These are phyloP conservation scores for carrot (Daucus carota) DNA, from an alignment of 129 eudicot species.

Conservation along the genomic window DNA sequence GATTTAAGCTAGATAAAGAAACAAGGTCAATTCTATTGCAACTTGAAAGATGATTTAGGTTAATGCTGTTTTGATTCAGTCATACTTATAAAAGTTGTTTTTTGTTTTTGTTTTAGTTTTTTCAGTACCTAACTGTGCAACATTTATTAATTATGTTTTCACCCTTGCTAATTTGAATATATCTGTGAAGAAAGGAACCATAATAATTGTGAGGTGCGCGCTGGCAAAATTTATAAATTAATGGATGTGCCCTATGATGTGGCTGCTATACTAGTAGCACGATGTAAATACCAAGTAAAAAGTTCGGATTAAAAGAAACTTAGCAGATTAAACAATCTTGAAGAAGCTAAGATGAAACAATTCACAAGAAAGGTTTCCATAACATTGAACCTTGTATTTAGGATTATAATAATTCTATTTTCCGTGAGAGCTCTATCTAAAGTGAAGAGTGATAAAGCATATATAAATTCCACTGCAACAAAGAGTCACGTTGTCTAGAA, in stretches of 20 bases:
- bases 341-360: too few relatives aligned
- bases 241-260: background rate
- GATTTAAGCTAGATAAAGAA: conserved; percentile 49
- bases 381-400: too few relatives aligned
- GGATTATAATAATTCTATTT: too few relatives aligned
- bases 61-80: background rate
- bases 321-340: too few relatives aligned
- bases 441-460: too few relatives aligned
- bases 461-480: too few relatives aligned
- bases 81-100: background rate
- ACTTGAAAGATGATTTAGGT: conserved; percentile 23
- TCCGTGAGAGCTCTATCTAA: too few relatives aligned
- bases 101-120: background rate
- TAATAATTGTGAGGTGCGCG: background rate
- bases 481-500: too few relatives aligned
- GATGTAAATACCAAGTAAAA: background rate
- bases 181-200: background rate
- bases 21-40: conserved; percentile 38
- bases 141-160: background rate
- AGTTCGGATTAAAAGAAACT: too few relatives aligned
- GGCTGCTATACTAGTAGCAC: background rate
- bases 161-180: background rate
- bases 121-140: background rate
- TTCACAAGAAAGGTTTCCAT: too few relatives aligned
- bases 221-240: background rate